Evolutionary conservation across 257 asterid species (phyloP).

Genomic region (Gentiana dahurica): DNA sequence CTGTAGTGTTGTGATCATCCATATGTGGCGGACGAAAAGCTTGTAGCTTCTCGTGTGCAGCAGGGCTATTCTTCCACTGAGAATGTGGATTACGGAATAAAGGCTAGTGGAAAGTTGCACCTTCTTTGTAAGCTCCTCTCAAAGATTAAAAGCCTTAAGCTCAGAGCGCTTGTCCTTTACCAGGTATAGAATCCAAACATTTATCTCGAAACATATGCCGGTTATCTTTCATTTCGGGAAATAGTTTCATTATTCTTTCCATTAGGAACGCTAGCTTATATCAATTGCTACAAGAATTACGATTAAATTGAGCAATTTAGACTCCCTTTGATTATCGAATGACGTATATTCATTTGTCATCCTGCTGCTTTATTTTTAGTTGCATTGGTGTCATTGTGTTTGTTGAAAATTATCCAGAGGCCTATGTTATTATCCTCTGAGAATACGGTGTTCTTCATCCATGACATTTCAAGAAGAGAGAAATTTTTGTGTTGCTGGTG

Average conservation of each 20-base stretch:
- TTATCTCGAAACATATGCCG: slow-evolving; percentile 4
- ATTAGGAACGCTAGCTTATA: slow-evolving; percentile 1
- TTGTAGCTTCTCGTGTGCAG: slow-evolving; percentile 32
- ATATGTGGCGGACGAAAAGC: slow-evolving; percentile 45
- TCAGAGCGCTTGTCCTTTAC: slow-evolving; percentile 56
- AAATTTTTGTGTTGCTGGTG: too few relatives aligned
- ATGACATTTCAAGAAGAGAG: too few relatives aligned
- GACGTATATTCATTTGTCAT: too few relatives aligned
- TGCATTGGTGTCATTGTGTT: too few relatives aligned
- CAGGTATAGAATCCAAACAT: slow-evolving; percentile 41
- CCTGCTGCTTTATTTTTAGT: too few relatives aligned
- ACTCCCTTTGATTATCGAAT: too few relatives aligned
- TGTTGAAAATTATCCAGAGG: too few relatives aligned
- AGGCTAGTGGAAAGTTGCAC: slow-evolving; percentile 78
- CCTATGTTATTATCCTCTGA: too few relatives aligned
- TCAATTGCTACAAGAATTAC: neutral
- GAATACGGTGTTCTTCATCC: too few relatives aligned
- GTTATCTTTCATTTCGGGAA: neutral
- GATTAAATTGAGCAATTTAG: too few relatives aligned
- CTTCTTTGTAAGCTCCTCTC: slow-evolving; percentile 64
- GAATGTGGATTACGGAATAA: slow-evolving; percentile 52
- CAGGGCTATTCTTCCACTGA: slow-evolving; percentile 32
- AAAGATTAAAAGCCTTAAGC: slow-evolving; percentile 42
- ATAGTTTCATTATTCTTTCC: neutral
- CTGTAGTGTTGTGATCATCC: slow-evolving; percentile 89